Evolutionary conservation across 1,139 yeast species (phyloP), one percentile per base, ranked within the genome.

Genomic region (Pichia sp.): DNA sequence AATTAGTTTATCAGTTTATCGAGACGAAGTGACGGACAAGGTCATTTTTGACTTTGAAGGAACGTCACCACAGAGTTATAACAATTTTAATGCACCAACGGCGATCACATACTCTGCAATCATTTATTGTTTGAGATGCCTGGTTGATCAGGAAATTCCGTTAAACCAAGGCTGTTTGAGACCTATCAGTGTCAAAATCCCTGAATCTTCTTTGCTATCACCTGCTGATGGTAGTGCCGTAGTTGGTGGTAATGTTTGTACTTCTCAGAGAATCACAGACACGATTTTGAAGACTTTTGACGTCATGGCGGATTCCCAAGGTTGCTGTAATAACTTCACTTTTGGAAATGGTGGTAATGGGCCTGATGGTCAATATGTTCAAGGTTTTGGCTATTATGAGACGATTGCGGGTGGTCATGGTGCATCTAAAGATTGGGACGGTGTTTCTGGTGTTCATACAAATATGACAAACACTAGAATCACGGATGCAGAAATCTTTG

Each of bases 41-140:
- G 76, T 79, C 2, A 58, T 60, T 5, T 76, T 79, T 58, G 85
- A 80, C 53, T 79, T 79, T 55, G 62, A 68, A 4, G 85, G 84
- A 23, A 68, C 74, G 5, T 64, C 72, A 3, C 53, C 62, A 10
- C 72, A 71, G 52, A 64, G 69, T 0, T 69, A 65, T 54, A 64
- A 66, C 43, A 68, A 69, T 48, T 62, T 68, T 54, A 71, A 71
- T 55, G 71, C 73, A 33, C 75, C 75, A 27, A 63, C 55, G 42
- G 66, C 74, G 1, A 67, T 70, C 33, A 68, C 73, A 0, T 69
- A 56, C 49, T 64, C 72, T 33, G 71, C 73, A 23, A 68, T 71
- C 33, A 67, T 69, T 37, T 71, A 69, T 50, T 69, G 68, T 33
- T 57, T 71, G 49, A 60, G 75, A 48, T 69, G 73, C 56, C 56